Evolutionary conservation across 1,284 basidiomycete species (phyloP), one percentile per base, ranked within the genome.

Genomic region (Stereum hirsutum): DNA sequence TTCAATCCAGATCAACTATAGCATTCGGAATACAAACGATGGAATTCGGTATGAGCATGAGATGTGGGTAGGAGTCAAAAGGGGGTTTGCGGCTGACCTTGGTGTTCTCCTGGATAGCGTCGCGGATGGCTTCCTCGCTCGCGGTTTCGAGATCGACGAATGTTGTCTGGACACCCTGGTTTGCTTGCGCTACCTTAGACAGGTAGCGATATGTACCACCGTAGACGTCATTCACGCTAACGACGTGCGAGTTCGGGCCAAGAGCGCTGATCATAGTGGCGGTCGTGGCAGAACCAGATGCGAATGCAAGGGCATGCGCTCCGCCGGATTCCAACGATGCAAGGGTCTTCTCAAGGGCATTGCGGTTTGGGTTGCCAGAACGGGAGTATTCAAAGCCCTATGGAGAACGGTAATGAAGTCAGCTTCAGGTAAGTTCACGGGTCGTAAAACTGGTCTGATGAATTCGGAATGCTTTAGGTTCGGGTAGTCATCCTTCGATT

Each of bases 1-100:
- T 65, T 99, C 94, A 57, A 97, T 81, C 93, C 93, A 98, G 46
- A 99, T 78, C n/a, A 98, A 71, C 86, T 94, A 52, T 12, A 36
- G 28, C 3, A 37, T 34, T 24, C 7, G 25, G 24, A 41, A 35
- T 25, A 26, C 39, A 14, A 3, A 40, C n/a, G 32, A 24, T 44
- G 26, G 42, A 6, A 27, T 21, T 32, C 14, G 23, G 26, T 44
- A 24, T 43, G 6, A 25, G 23, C 34, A 17, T 23, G 28, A 39
- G 30, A 21, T 5, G 15, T 6, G 26, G 11, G 21, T 30, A 17
- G n/a, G 1, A 6, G n/a, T 2, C 6, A 12, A 8, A 33, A 15
- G 10, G 14, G 19, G 7, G 17, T 36, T 30, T 24, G 30, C 3
- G 14, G 60, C 74, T 35, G 44, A 89, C 88, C 73, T 88, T 91